Conservation (phyloP, 164 flowering plant genomes). For the Tinospora cordifolia region DNA sequence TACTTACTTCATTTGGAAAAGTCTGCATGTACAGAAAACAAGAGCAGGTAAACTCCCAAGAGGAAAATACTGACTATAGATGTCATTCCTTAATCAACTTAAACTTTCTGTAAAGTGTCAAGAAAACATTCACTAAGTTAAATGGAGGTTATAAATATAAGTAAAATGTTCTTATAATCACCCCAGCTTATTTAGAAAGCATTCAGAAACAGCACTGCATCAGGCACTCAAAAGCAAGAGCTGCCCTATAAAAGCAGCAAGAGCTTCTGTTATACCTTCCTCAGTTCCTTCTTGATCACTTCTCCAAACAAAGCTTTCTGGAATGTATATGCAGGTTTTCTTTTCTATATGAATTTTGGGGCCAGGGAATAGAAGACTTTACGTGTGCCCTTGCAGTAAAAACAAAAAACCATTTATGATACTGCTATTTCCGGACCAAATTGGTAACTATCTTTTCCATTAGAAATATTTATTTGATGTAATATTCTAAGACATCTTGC, state of each 20-base stretch:
- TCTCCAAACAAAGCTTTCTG: neutral
- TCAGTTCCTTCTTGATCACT: neutral
- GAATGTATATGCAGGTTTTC: neutral
- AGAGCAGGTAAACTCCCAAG: neutral
- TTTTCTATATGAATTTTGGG: neutral
- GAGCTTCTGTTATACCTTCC: neutral
- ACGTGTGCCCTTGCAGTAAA: too few species aligned
- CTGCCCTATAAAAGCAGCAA: neutral
- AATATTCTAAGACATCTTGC: neutral
- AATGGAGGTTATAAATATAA: neutral
- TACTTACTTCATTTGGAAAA: slow-evolving; percentile 39
- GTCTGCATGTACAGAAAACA: slow-evolving; percentile 26
- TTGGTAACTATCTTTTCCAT: neutral
- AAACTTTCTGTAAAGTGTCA: neutral
- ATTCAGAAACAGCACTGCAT: neutral
- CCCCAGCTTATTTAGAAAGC: neutral
- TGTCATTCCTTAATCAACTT: neutral
- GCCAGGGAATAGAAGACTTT: too few species aligned
- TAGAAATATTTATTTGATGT: too few species aligned
- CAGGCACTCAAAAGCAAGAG: neutral
- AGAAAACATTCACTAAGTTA: neutral
- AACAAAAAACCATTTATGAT: too few species aligned
- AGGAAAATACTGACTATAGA: neutral
- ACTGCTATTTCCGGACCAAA: too few species aligned
- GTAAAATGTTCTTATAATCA: neutral